A percentile compares a stretch with the other conserved stretches of the same genome.
These are phyloP conservation scores for Thielaviopsis ethacetica DNA, from an alignment of 2,329 filamentous ascomycete species.

Conservation along the genomic window DNA sequence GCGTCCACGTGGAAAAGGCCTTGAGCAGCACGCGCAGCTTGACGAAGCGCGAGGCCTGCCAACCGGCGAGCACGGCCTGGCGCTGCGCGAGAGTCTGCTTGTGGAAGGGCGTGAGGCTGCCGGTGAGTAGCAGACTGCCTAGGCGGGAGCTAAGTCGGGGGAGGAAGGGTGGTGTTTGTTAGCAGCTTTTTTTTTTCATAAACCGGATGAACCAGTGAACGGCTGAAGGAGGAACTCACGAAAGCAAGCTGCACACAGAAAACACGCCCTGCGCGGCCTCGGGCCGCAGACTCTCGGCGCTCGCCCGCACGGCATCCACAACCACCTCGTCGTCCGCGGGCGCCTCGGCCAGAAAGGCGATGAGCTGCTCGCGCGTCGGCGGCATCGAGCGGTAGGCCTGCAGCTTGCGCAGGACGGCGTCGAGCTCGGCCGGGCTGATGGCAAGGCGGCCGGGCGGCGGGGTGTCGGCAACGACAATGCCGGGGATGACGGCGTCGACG, in stretches of 20 bases:
- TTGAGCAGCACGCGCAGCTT: conserved; percentile 39
- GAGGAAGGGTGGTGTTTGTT: conserved; percentile 4
- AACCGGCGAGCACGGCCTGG: conserved; percentile 44
- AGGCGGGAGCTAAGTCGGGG: conserved; percentile 47
- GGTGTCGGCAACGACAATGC: conserved; percentile 31
- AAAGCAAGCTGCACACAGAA: conserved; percentile 23
- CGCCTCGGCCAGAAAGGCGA: conserved; percentile 35
- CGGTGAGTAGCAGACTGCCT: conserved; percentile 50
- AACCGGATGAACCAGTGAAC: neutral
- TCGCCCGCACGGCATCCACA: conserved; percentile 29
- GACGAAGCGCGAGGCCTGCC: conserved; percentile 41
- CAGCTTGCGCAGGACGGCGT: conserved; percentile 25
- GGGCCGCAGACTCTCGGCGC: conserved; percentile 22
- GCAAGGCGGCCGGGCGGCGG: conserved; percentile 24
- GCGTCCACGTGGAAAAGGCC: conserved; percentile 35
- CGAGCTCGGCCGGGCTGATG: conserved; percentile 34
- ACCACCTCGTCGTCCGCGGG: conserved; percentile 37
- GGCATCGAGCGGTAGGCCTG: conserved; percentile 22
- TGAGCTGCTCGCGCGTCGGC: conserved; percentile 28
- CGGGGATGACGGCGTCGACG: conserved; percentile 43
- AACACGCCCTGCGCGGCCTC: conserved; percentile 22
- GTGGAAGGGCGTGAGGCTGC: conserved; percentile 45
- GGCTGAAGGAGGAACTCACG: conserved; percentile 21
- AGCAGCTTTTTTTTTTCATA: neutral
- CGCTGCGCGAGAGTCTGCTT: conserved; percentile 43